Conservation (phyloP, 129 eudicot species). For the Artemisia argyi region DNA sequence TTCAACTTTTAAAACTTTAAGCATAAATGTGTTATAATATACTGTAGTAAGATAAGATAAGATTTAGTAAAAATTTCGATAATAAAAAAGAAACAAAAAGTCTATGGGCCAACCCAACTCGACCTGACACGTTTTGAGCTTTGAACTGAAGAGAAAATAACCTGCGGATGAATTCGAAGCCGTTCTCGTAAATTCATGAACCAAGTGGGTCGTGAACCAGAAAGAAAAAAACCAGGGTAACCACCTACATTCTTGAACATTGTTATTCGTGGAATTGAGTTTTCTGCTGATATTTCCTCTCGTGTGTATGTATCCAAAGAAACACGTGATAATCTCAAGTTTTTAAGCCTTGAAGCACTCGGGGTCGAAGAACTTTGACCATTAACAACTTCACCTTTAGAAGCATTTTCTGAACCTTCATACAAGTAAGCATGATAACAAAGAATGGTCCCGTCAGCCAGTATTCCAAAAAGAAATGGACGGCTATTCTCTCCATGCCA, state of each 20-base stretch:
- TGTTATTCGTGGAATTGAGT: slow-evolving; percentile 59
- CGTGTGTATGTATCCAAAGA: slow-evolving; percentile 70
- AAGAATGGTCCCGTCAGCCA: slow-evolving; percentile 91
- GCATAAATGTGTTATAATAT: too few species aligned
- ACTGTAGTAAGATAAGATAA: too few species aligned
- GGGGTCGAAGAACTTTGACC: slow-evolving; percentile 41
- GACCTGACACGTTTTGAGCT: not conserved
- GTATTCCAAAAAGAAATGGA: slow-evolving; percentile 79
- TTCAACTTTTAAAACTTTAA: too few species aligned
- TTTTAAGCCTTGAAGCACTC: slow-evolving; percentile 75
- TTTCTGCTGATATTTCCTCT: slow-evolving; percentile 65
- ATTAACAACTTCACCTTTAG: slow-evolving; percentile 56
- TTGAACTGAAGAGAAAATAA: slow-evolving; percentile 23
- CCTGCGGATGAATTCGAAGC: slow-evolving; percentile 96
- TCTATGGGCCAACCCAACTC: too few species aligned
- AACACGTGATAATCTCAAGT: slow-evolving; percentile 78
- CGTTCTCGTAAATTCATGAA: slow-evolving; percentile 93
- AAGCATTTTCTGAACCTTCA: slow-evolving; percentile 71
- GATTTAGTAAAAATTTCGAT: too few species aligned
- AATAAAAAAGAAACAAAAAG: too few species aligned
- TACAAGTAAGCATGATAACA: slow-evolving; percentile 91
- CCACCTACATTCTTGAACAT: slow-evolving; percentile 87
- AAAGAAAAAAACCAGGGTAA: slow-evolving; percentile 71
- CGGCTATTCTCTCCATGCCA: slow-evolving; percentile 83
- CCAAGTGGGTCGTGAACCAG: slow-evolving; percentile 95